Percentiles rank a stretch among this genome's conserved stretches.
Conservation (phyloP, 179 eudicot genomes). For the Kewa caespitosa region DNA sequence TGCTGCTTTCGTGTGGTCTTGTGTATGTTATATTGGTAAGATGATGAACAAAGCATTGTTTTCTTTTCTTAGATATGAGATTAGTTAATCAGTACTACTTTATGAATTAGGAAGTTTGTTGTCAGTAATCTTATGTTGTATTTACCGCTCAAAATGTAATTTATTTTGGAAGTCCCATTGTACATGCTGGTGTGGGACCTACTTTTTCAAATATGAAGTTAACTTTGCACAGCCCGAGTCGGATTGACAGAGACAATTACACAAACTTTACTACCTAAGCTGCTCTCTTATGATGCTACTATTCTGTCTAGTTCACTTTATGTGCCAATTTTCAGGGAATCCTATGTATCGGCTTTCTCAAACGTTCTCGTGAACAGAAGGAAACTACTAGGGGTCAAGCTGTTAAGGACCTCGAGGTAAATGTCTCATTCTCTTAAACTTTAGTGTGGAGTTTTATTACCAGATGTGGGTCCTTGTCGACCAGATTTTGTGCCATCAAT, state of each 20-base stretch:
- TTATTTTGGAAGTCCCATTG: not conserved
- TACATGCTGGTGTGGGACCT: not conserved
- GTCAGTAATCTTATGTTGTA: slow-evolving; percentile 1
- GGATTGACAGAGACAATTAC: not conserved
- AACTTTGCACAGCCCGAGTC: not conserved
- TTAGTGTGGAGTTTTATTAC: not conserved
- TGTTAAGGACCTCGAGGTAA: slow-evolving; percentile 73
- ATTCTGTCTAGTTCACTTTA: not conserved
- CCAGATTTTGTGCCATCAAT: not conserved
- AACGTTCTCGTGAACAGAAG: slow-evolving; percentile 77
- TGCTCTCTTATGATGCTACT: not conserved
- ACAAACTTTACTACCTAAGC: not conserved
- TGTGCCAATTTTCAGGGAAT: slow-evolving; percentile 54
- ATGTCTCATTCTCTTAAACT: not conserved
- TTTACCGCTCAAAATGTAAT: not conserved
- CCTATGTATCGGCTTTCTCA: slow-evolving; percentile 75
- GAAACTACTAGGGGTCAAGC: slow-evolving; percentile 72
- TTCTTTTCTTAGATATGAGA: not conserved
- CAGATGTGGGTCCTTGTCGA: not conserved
- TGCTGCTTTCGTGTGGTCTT: slow-evolving; percentile 82
- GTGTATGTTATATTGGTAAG: slow-evolving; percentile 79
- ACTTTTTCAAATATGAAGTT: not conserved
- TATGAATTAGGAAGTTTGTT: not conserved
- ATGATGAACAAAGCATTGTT: slow-evolving; percentile 7
- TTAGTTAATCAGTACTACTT: not conserved